phyloP scores from a whole-genome alignment of 148 eudicot genomes.

The Rhododendron molle region DNA sequence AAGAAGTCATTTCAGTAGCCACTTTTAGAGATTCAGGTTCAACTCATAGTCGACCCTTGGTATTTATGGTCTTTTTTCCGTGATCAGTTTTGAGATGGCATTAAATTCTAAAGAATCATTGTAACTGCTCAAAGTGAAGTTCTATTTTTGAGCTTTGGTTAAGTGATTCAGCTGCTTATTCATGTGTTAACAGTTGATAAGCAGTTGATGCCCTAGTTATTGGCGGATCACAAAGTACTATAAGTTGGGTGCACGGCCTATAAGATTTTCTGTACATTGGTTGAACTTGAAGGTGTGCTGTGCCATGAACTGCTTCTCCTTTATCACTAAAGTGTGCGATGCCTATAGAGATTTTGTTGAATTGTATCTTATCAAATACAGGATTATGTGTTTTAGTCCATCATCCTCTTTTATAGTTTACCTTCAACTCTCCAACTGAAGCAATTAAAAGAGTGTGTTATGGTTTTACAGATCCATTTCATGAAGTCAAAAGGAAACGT shows the following conservation, averaged over 20 bases:
- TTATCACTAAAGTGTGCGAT: background rate
- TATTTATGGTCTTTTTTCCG: background rate
- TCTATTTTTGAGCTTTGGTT: background rate
- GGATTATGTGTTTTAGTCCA: background rate
- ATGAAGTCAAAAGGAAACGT: conserved; percentile 64
- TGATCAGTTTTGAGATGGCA: background rate
- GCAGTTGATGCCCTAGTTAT: background rate
- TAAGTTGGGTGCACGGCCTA: background rate
- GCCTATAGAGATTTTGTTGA: background rate
- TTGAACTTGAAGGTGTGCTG: background rate
- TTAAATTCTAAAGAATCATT: background rate
- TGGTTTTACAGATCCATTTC: conserved; percentile 50
- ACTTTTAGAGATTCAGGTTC: background rate
- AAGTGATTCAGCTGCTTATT: background rate
- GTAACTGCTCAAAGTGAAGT: background rate
- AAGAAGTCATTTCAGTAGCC: background rate
- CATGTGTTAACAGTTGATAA: background rate
- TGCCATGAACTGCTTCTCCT: background rate
- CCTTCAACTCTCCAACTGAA: background rate
- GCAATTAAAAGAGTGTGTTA: background rate
- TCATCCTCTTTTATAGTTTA: background rate
- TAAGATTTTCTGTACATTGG: background rate
- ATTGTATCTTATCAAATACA: background rate
- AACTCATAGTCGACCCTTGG: background rate
- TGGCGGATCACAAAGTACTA: background rate